phyloP scores from a whole-genome alignment of 2,329 filamentous ascomycete species.

The Blumeriella jaapii region DNA sequence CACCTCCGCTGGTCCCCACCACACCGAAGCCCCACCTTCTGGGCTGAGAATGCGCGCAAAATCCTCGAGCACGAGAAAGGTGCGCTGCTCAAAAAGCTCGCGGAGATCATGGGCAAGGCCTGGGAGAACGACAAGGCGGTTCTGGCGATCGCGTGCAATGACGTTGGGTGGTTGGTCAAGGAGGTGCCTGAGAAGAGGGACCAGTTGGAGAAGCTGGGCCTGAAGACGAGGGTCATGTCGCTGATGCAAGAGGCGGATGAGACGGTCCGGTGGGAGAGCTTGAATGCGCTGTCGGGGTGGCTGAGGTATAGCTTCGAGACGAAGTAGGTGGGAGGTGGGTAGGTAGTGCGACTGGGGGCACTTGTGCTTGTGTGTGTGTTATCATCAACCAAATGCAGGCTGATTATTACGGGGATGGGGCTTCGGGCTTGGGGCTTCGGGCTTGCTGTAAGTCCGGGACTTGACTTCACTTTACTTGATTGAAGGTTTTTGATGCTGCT shows the following conservation, averaged over 20 bases:
- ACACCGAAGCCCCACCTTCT: conserved; percentile 59
- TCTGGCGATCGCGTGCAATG: conserved; percentile 62
- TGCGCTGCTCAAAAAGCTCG: conserved; percentile 52
- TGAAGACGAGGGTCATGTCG: conserved; percentile 61
- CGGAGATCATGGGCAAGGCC: conserved; percentile 53
- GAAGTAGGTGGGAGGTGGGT: conserved; percentile 22
- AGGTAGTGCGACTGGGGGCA: too few species aligned
- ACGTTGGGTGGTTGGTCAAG: conserved; percentile 59
- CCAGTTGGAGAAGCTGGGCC: conserved; percentile 52
- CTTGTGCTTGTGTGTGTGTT: too few species aligned
- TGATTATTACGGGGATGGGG: too few species aligned
- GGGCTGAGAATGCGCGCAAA: conserved; percentile 58
- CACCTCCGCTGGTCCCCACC: conserved; percentile 68
- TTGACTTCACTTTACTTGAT: too few species aligned
- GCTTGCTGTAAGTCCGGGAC: too few species aligned
- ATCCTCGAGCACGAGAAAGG: conserved; percentile 58
- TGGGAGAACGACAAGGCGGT: conserved; percentile 65
- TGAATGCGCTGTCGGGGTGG: conserved; percentile 65
- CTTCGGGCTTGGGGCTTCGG: too few species aligned
- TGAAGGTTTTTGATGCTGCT: too few species aligned
- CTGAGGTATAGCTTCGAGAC: conserved; percentile 56
- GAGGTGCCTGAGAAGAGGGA: conserved; percentile 57
- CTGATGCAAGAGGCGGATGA: conserved; percentile 62
- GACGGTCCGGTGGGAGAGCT: conserved; percentile 60
- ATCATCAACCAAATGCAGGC: too few species aligned